Base-by-base conservation (phyloP, 352 stramenopile genomes). In the Phytophthora europaea region DNA sequence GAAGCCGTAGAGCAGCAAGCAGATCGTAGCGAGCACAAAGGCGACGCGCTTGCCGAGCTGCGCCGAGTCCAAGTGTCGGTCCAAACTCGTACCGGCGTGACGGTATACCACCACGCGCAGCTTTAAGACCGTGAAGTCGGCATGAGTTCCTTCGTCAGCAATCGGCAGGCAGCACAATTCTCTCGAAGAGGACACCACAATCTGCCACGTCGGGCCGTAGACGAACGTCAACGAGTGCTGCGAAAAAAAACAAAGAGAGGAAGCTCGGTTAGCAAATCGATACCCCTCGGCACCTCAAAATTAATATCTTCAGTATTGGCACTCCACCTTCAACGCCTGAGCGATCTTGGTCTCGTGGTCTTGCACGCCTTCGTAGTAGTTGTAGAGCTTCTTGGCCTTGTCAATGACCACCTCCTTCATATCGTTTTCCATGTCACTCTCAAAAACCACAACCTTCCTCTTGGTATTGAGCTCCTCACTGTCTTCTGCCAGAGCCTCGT, bases 151-250 rank as follows among this genome's bases (percentile, higher is more conserved):
- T 0, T 81, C 65, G 2, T 91, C 78, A 16, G 68, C 75, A 50
- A 91, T 87, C 34, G 84, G 79, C 54, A 91, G 55, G 51, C 80
- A 90, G 67, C 82, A 89, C 18, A 95, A 62, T 13, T 94, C 86
- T 13, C 79, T 76, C 16, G 75, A 82, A 0, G 65, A 83, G 22
- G 86, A 83, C 18, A 88, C 85, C 28, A 91, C 61, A 43, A 83
- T 74, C 68, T 95, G 88, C 88, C 88, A 95, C 57, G 84, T 95
- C 56, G 84, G 80, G 40, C 88, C 86, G 67, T 92, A 91, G 9
- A 23, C 34, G 54, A 79, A 81, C n/a, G 80, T 92, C 48, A 95
- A 56, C 62, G 85, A 83, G 43, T 92, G 83, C 79, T 89, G 48
- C 36, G 28, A 31, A 31, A 0, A 31, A 31, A 31, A 31, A 7